Percentiles rank a stretch among this genome's conserved stretches.
Evolutionary conservation across 768 basidiomycete species (phyloP).

Genomic region (Phanerochaete carnosa): DNA sequence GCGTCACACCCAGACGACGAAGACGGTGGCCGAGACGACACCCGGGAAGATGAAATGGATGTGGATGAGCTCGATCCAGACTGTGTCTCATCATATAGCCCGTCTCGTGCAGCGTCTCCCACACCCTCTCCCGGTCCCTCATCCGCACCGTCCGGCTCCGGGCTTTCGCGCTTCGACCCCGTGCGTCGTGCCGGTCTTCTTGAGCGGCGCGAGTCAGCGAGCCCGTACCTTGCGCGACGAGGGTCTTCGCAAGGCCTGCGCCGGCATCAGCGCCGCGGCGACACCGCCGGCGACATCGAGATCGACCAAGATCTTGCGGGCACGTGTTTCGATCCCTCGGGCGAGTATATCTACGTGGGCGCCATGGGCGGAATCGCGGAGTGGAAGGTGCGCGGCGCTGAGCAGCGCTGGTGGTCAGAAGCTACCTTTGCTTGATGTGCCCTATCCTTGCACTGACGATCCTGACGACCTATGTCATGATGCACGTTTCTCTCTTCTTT

Average conservation of each 20-base stretch:
- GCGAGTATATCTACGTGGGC: slow-evolving; percentile 66
- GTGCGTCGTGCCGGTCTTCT: slow-evolving; percentile 21
- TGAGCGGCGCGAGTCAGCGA: slow-evolving; percentile 21
- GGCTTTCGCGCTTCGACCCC: slow-evolving; percentile 15
- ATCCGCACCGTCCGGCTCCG: not conserved
- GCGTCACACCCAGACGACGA: slow-evolving; percentile 12
- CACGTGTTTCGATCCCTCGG: slow-evolving; percentile 68
- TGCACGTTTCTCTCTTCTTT: not conserved
- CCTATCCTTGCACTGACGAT: not conserved
- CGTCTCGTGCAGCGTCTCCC: slow-evolving; percentile 44
- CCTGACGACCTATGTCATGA: not conserved
- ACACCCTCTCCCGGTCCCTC: slow-evolving; percentile 17
- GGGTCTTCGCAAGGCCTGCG: slow-evolving; percentile 10
- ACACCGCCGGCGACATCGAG: slow-evolving; percentile 8
- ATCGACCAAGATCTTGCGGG: slow-evolving; percentile 62
- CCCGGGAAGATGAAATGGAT: slow-evolving; percentile 41
- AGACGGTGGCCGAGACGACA: slow-evolving; percentile 25
- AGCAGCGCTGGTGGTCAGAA: slow-evolving; percentile 71
- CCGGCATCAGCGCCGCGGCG: slow-evolving; percentile 11
- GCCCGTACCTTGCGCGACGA: slow-evolving; percentile 17
- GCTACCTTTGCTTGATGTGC: slow-evolving; percentile 37
- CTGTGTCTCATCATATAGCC: slow-evolving; percentile 47
- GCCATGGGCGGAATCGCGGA: slow-evolving; percentile 66
- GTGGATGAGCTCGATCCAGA: slow-evolving; percentile 50
- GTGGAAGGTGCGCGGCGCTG: slow-evolving; percentile 70